Evolutionary conservation across 2,329 filamentous ascomycete species (phyloP).

Genomic region (Raffaelea ambrosiae): DNA sequence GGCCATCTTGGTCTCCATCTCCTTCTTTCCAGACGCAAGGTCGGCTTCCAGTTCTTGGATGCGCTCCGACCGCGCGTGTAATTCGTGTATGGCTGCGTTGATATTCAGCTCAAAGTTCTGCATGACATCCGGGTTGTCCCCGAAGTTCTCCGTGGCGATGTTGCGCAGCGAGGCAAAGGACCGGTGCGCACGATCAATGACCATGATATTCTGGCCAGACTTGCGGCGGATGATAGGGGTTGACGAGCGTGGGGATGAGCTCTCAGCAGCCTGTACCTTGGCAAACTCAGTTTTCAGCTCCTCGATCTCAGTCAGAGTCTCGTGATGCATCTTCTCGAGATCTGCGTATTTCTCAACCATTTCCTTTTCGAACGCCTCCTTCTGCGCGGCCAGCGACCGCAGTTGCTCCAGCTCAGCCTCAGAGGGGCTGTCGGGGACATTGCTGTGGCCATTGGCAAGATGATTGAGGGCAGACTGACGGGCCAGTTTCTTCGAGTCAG

Average conservation of each 20-base stretch:
- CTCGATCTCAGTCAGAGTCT: slow-evolving; percentile 78
- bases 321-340: slow-evolving; percentile 72
- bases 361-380: slow-evolving; percentile 64
- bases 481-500: slow-evolving; percentile 6
- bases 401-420: slow-evolving; percentile 63
- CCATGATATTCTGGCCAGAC: slow-evolving; percentile 81
- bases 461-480: neutral
- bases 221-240: slow-evolving; percentile 83
- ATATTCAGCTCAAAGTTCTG: slow-evolving; percentile 90
- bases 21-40: slow-evolving; percentile 74
- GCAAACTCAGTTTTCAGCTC: slow-evolving; percentile 82
- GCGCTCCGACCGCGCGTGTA: slow-evolving; percentile 77
- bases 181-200: slow-evolving; percentile 82
- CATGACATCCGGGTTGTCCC: slow-evolving; percentile 71
- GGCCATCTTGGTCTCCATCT: slow-evolving; percentile 94
- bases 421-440: slow-evolving; percentile 19
- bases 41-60: slow-evolving; percentile 86
- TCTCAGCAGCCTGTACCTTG: slow-evolving; percentile 56
- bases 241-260: slow-evolving; percentile 53
- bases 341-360: slow-evolving; percentile 74
- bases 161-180: slow-evolving; percentile 85
- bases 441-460: neutral
- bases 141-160: slow-evolving; percentile 80
- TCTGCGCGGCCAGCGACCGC: slow-evolving; percentile 62
- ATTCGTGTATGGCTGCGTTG: slow-evolving; percentile 84